A percentile compares a stretch with the other conserved stretches of the same genome.
These are phyloP conservation scores for Aspergillus baeticus DNA, from an alignment of 495 filamentous ascomycete species.

Conservation along the genomic window DNA sequence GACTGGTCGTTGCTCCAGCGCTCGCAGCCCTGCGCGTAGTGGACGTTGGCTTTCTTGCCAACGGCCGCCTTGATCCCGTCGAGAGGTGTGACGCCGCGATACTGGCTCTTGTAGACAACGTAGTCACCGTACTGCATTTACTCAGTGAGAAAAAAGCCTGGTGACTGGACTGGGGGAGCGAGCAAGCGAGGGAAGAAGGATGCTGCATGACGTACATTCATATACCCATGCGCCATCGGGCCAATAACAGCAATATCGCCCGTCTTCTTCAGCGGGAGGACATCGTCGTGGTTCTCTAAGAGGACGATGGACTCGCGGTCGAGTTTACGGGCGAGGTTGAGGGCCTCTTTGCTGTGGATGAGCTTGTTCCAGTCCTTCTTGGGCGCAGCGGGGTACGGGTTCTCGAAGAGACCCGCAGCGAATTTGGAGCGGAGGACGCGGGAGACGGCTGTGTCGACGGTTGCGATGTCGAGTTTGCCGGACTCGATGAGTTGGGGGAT, in stretches of 20 bases:
- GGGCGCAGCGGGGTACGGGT: slow-evolving; percentile 57
- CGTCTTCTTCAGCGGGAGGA: slow-evolving; percentile 58
- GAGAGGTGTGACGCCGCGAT: slow-evolving; percentile 62
- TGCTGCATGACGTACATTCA: slow-evolving; percentile 51
- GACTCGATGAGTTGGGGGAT: slow-evolving; percentile 62
- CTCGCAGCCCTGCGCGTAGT: slow-evolving; percentile 68
- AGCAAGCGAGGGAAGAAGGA: slow-evolving; percentile 3
- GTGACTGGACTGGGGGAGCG: not conserved
- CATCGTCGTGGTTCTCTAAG: slow-evolving; percentile 62
- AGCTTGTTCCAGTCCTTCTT: slow-evolving; percentile 48
- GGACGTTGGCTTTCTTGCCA: slow-evolving; percentile 49
- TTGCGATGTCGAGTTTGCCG: slow-evolving; percentile 51
- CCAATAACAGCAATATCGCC: slow-evolving; percentile 70
- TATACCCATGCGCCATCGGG: slow-evolving; percentile 68
- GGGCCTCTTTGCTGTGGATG: slow-evolving; percentile 56
- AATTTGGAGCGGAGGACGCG: slow-evolving; percentile 64
- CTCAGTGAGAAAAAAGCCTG: not conserved
- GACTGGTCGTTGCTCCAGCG: slow-evolving; percentile 68
- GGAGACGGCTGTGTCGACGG: slow-evolving; percentile 64
- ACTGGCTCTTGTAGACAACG: slow-evolving; percentile 59
- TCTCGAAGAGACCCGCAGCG: slow-evolving; percentile 64
- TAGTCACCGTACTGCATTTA: slow-evolving; percentile 74
- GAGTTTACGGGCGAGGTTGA: slow-evolving; percentile 57
- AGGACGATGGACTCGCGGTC: slow-evolving; percentile 70
- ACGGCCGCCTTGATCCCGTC: slow-evolving; percentile 63